Base-by-base conservation (phyloP, 169 alveolate species). In the Plasmodium falciparum region DNA sequence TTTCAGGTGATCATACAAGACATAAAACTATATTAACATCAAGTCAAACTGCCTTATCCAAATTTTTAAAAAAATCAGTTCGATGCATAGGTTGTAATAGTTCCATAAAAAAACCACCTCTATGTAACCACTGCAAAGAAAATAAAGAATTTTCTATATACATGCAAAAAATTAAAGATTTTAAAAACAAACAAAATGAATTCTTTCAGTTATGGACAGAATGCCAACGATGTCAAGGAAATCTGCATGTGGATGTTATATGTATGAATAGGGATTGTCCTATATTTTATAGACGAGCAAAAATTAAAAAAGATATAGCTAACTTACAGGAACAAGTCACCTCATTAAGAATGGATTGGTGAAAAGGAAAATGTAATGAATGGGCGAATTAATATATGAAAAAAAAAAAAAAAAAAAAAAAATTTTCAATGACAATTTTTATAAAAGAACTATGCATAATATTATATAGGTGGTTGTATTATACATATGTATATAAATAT, bases 221-320 rank as follows among this genome's bases (percentile, higher is more conserved):
- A 74, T 99, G 99, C 89, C 98, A 98, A 93, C 89, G 96, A 88
- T 99, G 99, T 92, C 98, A 99, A 94, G 99, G 99, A 0, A 97
- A 98, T 62, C 93, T 98, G 29, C 97, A 96, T 74, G 98, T 97
- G 88, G 99, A 97, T 54, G 98, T 99, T 58, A 95, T 98, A 50
- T 99, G 99, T 92, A 95, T 97, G 62, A 97, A 97, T 92, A 95
- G 99, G 71, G 99, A 99, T 90, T 99, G 99, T 70, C 99, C 99
- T 11, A 98, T 99, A 54, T 99, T 98, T 93, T 99, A 98, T 93
- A 96, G 99, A 70, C 93, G 99, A 76, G 98, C 97, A 29, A 98
- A 98, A 88, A 98, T 98, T 39, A 93, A 96, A 93, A 96, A 97
- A 71, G 98, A 96, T 66, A 94, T 97, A 62, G 91, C 96, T 22